A percentile compares a stretch with the other conserved stretches of the same genome.
phyloP scores from a whole-genome alignment of 768 basidiomycete genomes.

The Boletus rubescentipes region DNA sequence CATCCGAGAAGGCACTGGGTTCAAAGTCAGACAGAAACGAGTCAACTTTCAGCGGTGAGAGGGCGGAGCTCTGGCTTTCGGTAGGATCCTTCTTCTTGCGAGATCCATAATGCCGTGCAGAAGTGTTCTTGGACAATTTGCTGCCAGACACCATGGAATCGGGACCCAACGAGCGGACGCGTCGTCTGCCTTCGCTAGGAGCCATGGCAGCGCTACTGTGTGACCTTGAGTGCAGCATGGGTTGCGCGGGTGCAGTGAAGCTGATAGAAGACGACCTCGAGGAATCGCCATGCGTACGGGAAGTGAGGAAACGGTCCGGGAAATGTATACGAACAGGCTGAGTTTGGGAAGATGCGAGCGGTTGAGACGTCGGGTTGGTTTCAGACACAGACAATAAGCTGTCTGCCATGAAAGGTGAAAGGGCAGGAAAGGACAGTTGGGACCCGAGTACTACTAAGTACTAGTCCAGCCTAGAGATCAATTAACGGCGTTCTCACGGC shows the following conservation, averaged over 20 bases:
- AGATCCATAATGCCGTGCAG: constrained; percentile 16
- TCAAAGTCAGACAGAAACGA: constrained; percentile 34
- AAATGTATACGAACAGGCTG: constrained; percentile 34
- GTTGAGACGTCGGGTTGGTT: constrained; percentile 15
- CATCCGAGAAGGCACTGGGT: constrained; percentile 59
- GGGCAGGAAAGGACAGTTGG: not conserved
- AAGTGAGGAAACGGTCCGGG: constrained; percentile 30
- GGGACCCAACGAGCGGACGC: constrained; percentile 22
- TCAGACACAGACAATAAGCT: constrained; percentile 20
- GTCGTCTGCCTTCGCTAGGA: constrained; percentile 17
- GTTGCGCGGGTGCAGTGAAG: constrained; percentile 15
- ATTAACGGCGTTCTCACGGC: constrained; percentile 18
- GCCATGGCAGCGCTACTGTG: constrained; percentile 11
- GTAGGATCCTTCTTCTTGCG: constrained; percentile 18
- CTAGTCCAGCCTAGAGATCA: not conserved
- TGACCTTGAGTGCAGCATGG: constrained; percentile 14
- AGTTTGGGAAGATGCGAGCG: constrained; percentile 9
- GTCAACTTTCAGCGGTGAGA: constrained; percentile 28
- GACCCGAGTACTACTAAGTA: not conserved
- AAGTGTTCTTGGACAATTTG: constrained; percentile 15
- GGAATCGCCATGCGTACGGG: constrained; percentile 26
- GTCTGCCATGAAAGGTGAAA: constrained; percentile 31
- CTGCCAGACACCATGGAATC: constrained; percentile 14
- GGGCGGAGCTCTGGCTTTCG: constrained; percentile 13
- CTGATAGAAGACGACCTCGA: constrained; percentile 34